Percentiles rank a stretch among this genome's conserved stretches.
Conservation (phyloP, 2,329 filamentous ascomycete species). For the Trichophyton equinum region DNA sequence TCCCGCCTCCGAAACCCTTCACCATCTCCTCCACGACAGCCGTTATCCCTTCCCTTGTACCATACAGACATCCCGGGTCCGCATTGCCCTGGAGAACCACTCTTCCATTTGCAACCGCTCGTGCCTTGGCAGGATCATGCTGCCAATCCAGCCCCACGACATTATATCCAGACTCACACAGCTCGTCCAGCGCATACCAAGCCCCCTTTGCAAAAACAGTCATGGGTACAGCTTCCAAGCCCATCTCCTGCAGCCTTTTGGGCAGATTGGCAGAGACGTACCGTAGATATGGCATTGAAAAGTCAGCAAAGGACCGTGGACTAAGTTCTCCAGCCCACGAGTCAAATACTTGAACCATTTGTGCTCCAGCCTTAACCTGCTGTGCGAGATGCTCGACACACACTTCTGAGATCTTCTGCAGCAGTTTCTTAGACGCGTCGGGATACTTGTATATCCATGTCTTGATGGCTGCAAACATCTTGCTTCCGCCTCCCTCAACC, state of each 20-base stretch:
- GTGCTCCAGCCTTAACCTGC: conserved; percentile 85
- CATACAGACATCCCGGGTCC: conserved; percentile 86
- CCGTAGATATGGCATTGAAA: conserved; percentile 73
- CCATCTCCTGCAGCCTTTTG: conserved; percentile 57
- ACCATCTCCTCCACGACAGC: conserved; percentile 76
- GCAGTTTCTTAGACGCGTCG: conserved; percentile 62
- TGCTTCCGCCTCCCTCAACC: conserved; percentile 93
- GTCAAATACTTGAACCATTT: conserved; percentile 94
- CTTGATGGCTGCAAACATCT: conserved; percentile 88
- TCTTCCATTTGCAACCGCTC: conserved; percentile 63
- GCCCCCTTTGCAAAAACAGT: conserved; percentile 96
- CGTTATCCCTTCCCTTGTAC: conserved; percentile 68
- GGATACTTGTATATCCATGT: conserved; percentile 92
- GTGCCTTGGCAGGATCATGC: conserved; percentile 74
- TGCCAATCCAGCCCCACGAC: conserved; percentile 94
- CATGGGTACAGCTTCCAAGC: conserved; percentile 77
- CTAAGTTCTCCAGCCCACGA: conserved; percentile 95
- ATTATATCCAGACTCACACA: conserved; percentile 81
- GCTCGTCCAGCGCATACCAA: conserved; percentile 81
- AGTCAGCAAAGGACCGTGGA: conserved; percentile 67
- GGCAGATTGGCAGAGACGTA: conserved; percentile 77
- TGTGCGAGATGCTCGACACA: conserved; percentile 90
- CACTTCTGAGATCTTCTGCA: conserved; percentile 85
- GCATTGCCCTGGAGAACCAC: conserved; percentile 88
- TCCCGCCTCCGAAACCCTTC: conserved; percentile 66